Evolutionary conservation across 2,329 filamentous ascomycete species (phyloP), one percentile per base, ranked within the genome.

Genomic region (Ophiostoma sp.): DNA sequence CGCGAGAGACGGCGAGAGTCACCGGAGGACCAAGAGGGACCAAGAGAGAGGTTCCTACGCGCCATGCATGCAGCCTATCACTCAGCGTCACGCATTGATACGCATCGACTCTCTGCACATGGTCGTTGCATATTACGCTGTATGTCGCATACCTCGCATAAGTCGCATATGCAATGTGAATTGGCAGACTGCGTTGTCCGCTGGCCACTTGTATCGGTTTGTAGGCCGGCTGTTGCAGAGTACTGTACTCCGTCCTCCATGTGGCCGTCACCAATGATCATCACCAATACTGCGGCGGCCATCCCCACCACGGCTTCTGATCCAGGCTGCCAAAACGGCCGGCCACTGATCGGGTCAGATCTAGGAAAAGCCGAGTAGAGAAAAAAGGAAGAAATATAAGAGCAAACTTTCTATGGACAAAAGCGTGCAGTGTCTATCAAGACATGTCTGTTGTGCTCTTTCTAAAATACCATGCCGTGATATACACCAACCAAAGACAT

Each of bases 1-100:
- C 27, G 27, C 27, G 27, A 27, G 27, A 27, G 27, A 27, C 27
- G 27, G 27, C 27, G 27, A 27, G 27, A 27, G 27, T 27, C 27
- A 27, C 27, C 27, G 27, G 27, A 27, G 27, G 27, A 27, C 27
- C 27, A 27, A 27, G 27, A 27, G 27, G 2, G 27, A 27, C 27
- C 27, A 27, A 27, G 27, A 27, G 27, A 27, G 27, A 27, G 27
- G 27, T 27, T 60, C 6, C 55, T 60, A 60, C 55, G 55, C 55
- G 55, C 55, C 55, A 12, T 60, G 42, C 55, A 8, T 38, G 27
- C 27, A 60, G 55, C 55, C 55, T 60, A 60, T 60, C 27, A 60
- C 27, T 12, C 55, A 60, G 27, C 27, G 27, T 27, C 27, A 27
- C 27, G 27, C 27, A 27, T 27, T 27, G 27, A 27, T 27, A 27